Evolutionary conservation across 345 rosid species (phyloP).

Genomic region (Pelargonium nanum): DNA sequence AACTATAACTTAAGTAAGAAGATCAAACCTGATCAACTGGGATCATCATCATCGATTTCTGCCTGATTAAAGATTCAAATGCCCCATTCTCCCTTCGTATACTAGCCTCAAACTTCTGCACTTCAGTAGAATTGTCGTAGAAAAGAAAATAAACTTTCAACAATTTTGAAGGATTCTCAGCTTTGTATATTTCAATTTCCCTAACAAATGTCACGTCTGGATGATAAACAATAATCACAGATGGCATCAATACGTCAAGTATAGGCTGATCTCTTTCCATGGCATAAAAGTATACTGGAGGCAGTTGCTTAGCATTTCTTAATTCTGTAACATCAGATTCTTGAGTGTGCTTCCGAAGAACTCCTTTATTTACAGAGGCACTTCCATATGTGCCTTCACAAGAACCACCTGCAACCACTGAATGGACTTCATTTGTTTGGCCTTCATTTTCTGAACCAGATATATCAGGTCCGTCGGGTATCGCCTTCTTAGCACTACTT

Average conservation of each 20-base stretch:
- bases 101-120: conserved; percentile 89
- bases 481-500: conserved; percentile 14
- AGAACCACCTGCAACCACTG: conserved; percentile 13
- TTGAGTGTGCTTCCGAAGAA: conserved; percentile 15
- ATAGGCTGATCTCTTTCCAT: conserved; percentile 73
- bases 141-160: conserved; percentile 87
- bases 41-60: conserved; percentile 91
- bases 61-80: conserved; percentile 90
- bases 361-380: conserved; percentile 12
- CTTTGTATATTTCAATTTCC: conserved; percentile 88
- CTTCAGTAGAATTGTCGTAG: conserved; percentile 89
- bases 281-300: conserved; percentile 69
- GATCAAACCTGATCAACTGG: conserved; percentile 76
- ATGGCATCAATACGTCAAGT: conserved; percentile 69
- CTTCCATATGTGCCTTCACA: conserved; percentile 12
- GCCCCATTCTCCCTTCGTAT: conserved; percentile 89
- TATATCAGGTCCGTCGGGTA: conserved; percentile 25
- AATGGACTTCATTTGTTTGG: conserved; percentile 21
- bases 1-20: conserved; percentile 2
- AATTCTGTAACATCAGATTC: conserved; percentile 10
- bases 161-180: conserved; percentile 67
- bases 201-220: conserved; percentile 83
- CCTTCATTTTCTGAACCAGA: conserved; percentile 29
- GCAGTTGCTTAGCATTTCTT: conserved; percentile 34
- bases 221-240: conserved; percentile 75